Evolutionary conservation across 2,329 filamentous ascomycete species (phyloP).

Genomic region (Botrytis fragariae): DNA sequence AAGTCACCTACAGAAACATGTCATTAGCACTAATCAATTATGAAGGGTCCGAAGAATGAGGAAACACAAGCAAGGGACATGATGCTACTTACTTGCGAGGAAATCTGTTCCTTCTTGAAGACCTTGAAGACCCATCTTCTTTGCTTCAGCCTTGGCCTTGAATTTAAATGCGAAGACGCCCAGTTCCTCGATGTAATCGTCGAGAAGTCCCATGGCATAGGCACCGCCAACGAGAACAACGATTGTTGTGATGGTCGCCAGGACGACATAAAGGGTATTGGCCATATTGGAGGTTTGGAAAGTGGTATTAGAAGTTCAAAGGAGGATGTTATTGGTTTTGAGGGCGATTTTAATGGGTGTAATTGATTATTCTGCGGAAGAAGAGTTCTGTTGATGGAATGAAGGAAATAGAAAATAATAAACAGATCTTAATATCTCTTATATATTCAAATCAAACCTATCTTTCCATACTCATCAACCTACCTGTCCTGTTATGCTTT

Average conservation of each 20-base stretch:
- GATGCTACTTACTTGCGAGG: conserved; percentile 36
- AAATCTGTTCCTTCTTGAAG: conserved; percentile 43
- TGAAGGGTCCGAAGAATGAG: not conserved
- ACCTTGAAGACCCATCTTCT: conserved; percentile 42
- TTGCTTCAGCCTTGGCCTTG: conserved; percentile 43
- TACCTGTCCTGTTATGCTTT: not conserved
- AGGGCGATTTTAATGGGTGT: not conserved
- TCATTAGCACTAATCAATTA: not conserved
- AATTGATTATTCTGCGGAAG: not conserved
- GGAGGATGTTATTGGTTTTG: not conserved
- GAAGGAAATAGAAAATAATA: not conserved
- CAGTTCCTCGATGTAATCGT: conserved; percentile 42
- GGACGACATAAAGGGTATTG: conserved; percentile 34
- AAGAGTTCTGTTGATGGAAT: not conserved
- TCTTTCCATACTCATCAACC: not conserved
- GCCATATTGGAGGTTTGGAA: not conserved
- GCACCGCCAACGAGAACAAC: conserved; percentile 38
- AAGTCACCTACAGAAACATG: conserved; percentile 36
- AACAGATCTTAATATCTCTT: not conserved
- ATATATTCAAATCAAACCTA: not conserved
- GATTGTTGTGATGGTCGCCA: conserved; percentile 37
- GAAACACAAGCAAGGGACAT: not conserved
- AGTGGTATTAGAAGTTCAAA: not conserved
- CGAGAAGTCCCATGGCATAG: conserved; percentile 42
- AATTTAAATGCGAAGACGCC: conserved; percentile 43